Base-by-base conservation (phyloP, 345 rosid genomes). In the Brassica incana region DNA sequence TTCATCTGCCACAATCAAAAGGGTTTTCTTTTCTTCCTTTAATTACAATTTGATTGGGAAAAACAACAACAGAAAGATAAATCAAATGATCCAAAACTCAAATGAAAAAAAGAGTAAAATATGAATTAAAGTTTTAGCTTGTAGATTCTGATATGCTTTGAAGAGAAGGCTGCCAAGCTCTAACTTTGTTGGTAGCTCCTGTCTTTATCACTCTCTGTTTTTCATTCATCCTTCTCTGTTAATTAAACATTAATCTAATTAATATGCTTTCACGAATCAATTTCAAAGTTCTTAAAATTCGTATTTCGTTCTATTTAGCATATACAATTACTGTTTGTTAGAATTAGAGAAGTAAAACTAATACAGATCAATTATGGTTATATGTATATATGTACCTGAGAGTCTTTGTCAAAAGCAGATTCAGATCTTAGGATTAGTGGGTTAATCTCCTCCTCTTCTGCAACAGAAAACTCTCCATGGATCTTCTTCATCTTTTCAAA, bases 151-250 rank as follows among this genome's bases (percentile, higher is more conserved):
- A 65, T 0, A 81, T 81, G 80, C 83, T 81, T 60, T 76, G 80
- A 65, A 81, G 83, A 65, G 83, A 81, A 69, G 83, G 83, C 63
- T 81, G 83, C 83, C 83, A 81, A 71, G 77, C 69, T 81, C 70
- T 81, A 45, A 58, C 69, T 76, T 81, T 76, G 27, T 38, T 64
- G 61, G 18, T 52, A 61, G 60, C 79, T 48, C 75, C 78, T 45
- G 32, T 50, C 40, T 75, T 65, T 66, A 30, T 32, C 33, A 73
- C 67, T 71, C 77, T 75, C 83, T 81, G 77, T 36, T 71, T 75
- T 40, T 80, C 78, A 68, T 74, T 15, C 1, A 67, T 35, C 66
- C 1, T 68, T 63, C 61, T 62, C 82, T 79, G 71, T 74, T 67
- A 5, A 63, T 12, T 29, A 62, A 68, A 67, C 20, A 4, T 65